Conservation (phyloP, 2,329 filamentous ascomycete genomes). For the Xylaria arbuscula region DNA sequence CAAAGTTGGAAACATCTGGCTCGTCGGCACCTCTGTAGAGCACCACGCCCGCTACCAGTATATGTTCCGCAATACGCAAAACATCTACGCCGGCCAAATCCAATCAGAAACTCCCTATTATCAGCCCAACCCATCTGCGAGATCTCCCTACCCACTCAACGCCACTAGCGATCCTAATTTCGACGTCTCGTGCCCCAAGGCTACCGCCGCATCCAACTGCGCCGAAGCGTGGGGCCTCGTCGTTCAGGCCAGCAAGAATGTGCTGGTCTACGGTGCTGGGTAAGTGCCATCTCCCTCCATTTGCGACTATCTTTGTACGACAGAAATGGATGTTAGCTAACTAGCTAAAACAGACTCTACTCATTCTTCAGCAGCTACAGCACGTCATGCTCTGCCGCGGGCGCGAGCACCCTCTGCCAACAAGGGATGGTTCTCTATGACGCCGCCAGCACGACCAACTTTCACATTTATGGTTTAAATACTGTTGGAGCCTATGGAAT, state of each 20-base stretch:
- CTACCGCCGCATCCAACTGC: slow-evolving; percentile 54
- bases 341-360: slow-evolving; percentile 59
- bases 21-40: slow-evolving; percentile 73
- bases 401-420: slow-evolving; percentile 59
- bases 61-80: slow-evolving; percentile 68
- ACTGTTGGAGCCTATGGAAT: slow-evolving; percentile 45
- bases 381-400: slow-evolving; percentile 58
- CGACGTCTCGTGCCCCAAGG: slow-evolving; percentile 56
- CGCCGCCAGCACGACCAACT: slow-evolving; percentile 39
- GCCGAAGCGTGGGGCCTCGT: slow-evolving; percentile 74
- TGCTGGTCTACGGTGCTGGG: slow-evolving; percentile 72
- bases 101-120: slow-evolving; percentile 80
- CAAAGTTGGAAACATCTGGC: slow-evolving; percentile 62
- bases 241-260: slow-evolving; percentile 65
- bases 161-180: slow-evolving; percentile 63
- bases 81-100: slow-evolving; percentile 73
- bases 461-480: slow-evolving; percentile 45
- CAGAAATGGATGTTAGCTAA: not conserved
- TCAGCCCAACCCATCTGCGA: slow-evolving; percentile 72
- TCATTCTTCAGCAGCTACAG: slow-evolving; percentile 75
- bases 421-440: slow-evolving; percentile 53
- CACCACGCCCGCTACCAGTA: slow-evolving; percentile 76
- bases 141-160: slow-evolving; percentile 64
- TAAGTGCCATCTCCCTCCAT: slow-evolving; percentile 38
- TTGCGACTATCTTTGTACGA: not conserved